These are phyloP conservation scores for Eurotiales sp. DNA, from an alignment of 2,329 filamentous ascomycete genomes.

Conservation along the genomic window DNA sequence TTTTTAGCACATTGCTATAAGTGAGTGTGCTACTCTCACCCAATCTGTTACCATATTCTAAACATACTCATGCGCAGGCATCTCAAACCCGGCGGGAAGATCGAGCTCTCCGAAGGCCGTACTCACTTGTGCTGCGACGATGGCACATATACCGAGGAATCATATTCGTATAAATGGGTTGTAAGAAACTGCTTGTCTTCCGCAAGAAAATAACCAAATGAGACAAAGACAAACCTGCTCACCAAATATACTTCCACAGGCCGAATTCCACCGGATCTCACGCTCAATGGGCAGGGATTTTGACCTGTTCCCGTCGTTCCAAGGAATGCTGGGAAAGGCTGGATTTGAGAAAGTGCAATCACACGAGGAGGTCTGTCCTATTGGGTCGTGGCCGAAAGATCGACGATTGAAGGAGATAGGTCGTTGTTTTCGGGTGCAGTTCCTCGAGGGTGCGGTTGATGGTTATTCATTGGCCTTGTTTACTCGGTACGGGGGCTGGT, in stretches of 20 bases:
- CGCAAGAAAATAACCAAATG: too few relatives aligned
- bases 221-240: too few relatives aligned
- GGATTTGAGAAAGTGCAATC: slow-evolving; percentile 25
- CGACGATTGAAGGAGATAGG: slow-evolving; percentile 25
- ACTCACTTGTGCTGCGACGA: slow-evolving; percentile 25
- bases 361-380: slow-evolving; percentile 21
- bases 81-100: slow-evolving; percentile 28
- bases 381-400: slow-evolving; percentile 30
- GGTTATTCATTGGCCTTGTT: slow-evolving; percentile 27
- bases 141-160: slow-evolving; percentile 19
- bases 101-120: slow-evolving; percentile 24
- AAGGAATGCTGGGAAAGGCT: slow-evolving; percentile 19
- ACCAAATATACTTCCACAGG: too few relatives aligned
- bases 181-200: too few relatives aligned
- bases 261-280: slow-evolving; percentile 19
- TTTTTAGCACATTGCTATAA: slow-evolving; percentile 20
- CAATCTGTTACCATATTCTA: too few relatives aligned
- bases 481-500: slow-evolving; percentile 24
- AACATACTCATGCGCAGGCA: too few relatives aligned
- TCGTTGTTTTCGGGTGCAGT: slow-evolving; percentile 23
- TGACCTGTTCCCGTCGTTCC: slow-evolving; percentile 17
- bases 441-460: slow-evolving; percentile 24
- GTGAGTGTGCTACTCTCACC: slow-evolving; percentile 15
- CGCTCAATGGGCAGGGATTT: slow-evolving; percentile 37
- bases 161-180: slow-evolving; percentile 14